Evolutionary conservation across 768 basidiomycete species (phyloP), one percentile per base, ranked within the genome.

Genomic region (Polyporus arcularius): DNA sequence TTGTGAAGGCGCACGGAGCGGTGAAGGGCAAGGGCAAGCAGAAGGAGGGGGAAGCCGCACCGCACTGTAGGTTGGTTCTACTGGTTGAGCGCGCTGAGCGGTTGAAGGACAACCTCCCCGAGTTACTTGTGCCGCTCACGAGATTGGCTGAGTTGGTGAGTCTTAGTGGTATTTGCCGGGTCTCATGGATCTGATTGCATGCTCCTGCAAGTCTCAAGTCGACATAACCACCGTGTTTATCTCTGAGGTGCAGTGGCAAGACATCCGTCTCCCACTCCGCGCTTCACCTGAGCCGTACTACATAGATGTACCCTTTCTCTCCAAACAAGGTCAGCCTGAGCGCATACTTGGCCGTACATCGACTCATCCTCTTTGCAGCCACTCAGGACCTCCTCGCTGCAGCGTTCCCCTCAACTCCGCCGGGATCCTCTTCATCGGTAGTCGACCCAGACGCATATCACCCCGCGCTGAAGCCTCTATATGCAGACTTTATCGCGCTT

Each of bases 241-340:
- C 16, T 92, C 90, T 1, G 79, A 82, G 53, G 78, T 82, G 9
- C 78, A 79, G 14, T 93, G 92, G 91, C 83, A 86, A 54, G 84
- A 89, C 60, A 80, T 91, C 50, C 81, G 83, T n/a, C 90, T 89
- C 2, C 72, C 85, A 0, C 71, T 87, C 0, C 89, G 88, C 8
- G 86, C 88, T 5, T 81, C 89, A 3, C 84, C 86, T 0, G 88
- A 91, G 65, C 92, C 92, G 0, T 90, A 85, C 66, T 84, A 82
- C 66, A 68, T 92, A 21, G 82, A 86, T 58, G 73, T 89, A 0
- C 72, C 77, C 1, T 76, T 82, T 4, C 77, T 79, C 0, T 73
- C 75, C 30, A 90, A 86, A 76, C 78, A 85, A 78, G 80, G 90
- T 85, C 21, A 43, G 45, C 38, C 3, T 42, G 9, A 28, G 4